These are phyloP conservation scores for Asclepias syriaca DNA, from an alignment of 257 asterid species.

Conservation along the genomic window DNA sequence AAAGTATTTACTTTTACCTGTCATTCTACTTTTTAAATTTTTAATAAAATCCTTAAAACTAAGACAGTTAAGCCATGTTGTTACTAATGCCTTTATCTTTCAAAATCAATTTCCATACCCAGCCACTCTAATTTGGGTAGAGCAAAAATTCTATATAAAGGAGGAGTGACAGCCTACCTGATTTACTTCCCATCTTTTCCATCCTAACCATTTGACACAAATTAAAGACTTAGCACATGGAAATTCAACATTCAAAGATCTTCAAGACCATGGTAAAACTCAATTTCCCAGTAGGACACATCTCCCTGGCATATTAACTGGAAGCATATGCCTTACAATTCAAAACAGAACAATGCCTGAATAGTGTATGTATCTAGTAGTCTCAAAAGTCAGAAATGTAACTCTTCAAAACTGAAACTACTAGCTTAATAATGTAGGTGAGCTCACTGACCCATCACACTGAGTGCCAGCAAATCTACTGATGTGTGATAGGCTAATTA, in stretches of 20 bases:
- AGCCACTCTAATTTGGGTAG: not conserved
- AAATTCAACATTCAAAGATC: not conserved
- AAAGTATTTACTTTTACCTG: not conserved
- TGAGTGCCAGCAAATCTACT: slow-evolving; percentile 29
- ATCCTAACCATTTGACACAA: not conserved
- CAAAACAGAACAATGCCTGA: not conserved
- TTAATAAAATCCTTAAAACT: not conserved
- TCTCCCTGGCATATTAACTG: not conserved
- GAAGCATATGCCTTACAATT: not conserved
- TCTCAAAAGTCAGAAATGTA: not conserved
- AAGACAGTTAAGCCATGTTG: not conserved
- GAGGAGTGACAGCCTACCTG: not conserved
- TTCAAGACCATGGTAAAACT: not conserved
- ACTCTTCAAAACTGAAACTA: not conserved
- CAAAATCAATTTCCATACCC: not conserved
- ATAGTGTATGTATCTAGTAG: not conserved
- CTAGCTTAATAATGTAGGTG: slow-evolving; percentile 27
- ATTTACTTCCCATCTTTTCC: not conserved
- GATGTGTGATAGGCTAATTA: slow-evolving; percentile 49
- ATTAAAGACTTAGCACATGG: not conserved
- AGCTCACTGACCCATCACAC: slow-evolving; percentile 49
- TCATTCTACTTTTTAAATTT: not conserved
- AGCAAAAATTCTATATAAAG: not conserved
- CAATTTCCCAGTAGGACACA: not conserved
- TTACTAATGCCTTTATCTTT: not conserved